Evolutionary conservation across 2,329 filamentous ascomycete species (phyloP).

Genomic region (Ophiocordyceps australis): DNA sequence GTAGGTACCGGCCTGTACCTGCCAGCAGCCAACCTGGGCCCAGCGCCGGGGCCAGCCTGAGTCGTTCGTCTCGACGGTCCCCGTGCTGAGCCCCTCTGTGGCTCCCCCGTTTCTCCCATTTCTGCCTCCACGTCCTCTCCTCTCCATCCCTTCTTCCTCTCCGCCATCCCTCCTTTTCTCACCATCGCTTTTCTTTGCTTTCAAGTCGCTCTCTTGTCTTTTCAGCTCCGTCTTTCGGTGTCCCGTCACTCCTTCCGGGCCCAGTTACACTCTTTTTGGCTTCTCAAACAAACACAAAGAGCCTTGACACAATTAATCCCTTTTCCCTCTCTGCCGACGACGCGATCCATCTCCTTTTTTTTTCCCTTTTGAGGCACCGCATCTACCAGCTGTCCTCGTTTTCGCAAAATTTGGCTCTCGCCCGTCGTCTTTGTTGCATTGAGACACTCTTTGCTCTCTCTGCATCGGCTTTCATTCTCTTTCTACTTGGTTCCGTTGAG

Average conservation of each 20-base stretch:
- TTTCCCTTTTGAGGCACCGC: no score
- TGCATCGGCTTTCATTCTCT: no score
- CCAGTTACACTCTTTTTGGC: background rate
- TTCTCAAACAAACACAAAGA: no score
- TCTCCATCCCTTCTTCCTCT: background rate
- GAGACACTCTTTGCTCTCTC: no score
- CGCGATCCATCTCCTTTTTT: no score
- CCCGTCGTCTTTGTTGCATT: no score
- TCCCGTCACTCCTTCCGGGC: background rate
- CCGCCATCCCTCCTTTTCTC: slow-evolving; percentile 5
- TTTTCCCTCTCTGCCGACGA: no score
- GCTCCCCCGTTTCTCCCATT: background rate
- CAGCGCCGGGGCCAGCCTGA: slow-evolving; percentile 1
- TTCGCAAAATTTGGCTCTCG: no score
- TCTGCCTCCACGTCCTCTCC: background rate
- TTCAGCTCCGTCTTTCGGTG: background rate
- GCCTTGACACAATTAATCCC: no score
- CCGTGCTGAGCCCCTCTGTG: background rate
- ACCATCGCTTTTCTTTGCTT: slow-evolving; percentile 16
- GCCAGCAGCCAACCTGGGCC: no score
- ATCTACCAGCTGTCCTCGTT: no score
- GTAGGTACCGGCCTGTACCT: background rate
- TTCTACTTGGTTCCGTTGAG: no score
- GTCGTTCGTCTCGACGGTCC: background rate
- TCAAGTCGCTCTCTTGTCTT: background rate